Evolutionary conservation across 129 eudicot species (phyloP), one percentile per base, ranked within the genome.

Genomic region (Kitagawia praeruptora): DNA sequence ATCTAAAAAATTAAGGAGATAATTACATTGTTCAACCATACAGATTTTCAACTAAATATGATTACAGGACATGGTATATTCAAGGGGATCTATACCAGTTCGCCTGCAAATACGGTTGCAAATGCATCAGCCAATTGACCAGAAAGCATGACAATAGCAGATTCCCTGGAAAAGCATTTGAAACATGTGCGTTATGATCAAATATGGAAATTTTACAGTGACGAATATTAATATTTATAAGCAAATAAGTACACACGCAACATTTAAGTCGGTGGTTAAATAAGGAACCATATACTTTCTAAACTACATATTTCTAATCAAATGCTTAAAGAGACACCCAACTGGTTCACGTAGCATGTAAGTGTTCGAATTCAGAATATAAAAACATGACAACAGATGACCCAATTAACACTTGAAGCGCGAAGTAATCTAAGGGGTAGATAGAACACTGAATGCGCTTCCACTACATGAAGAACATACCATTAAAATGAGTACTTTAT

Each of bases 41-140:
- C 6, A 15, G 13, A 34, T 18, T 16, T 38, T 47, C 41, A 70
- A 70, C n/a, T 34, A 38, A 18, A 13, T 16, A 70, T 39, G 23
- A 37, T 1, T 38, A 18, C 23, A 38, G 4, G 3, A 37, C 46
- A 70, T 34, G 21, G 19, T 4, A 38, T 6, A 5, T 18, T 18
- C n/a, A 37, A 28, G 44, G 38, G 72, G 15, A 66, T 66, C 19
- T 8, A 16, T 90, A 93, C 98, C 96, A 93, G 82, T 89, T 93
- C 98, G 81, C 98, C 98, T 44, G 95, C 90, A 69, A 91, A 85
- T 46, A 91, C 82, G 79, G 97, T 91, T 74, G 89, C 85, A 80
- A 93, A 88, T 54, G 91, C 98, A 91, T 93, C 98, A 78, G 98
- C 98, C 41, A 93, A 77, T 89, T 93, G 98, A 80, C 98, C 98